These are phyloP conservation scores for Talaromyces nanjingensis DNA, from an alignment of 495 filamentous ascomycete genomes.

Conservation along the genomic window DNA sequence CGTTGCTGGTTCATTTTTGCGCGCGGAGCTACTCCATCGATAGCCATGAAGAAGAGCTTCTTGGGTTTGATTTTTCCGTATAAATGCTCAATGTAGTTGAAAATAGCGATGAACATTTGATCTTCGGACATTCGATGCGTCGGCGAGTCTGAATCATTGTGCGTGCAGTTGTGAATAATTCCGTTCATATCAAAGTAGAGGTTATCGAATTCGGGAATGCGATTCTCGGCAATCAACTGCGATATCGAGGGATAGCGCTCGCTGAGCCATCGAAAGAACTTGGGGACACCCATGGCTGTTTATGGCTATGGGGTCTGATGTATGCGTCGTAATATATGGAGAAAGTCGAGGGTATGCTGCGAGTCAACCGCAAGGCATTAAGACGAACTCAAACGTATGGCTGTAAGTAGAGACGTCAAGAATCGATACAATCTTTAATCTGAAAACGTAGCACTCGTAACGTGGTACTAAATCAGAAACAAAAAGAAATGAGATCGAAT, in stretches of 20 bases:
- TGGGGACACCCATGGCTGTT: constrained; percentile 77
- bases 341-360: neutral
- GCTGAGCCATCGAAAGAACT: constrained; percentile 93
- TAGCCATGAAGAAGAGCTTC: constrained; percentile 98
- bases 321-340: neutral
- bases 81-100: constrained; percentile 99
- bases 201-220: constrained; percentile 98
- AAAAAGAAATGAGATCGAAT: constrained; percentile 11
- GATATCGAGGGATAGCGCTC: constrained; percentile 99
- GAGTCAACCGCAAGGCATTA: neutral
- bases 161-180: constrained; percentile 99
- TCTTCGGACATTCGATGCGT: constrained; percentile 94
- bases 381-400: neutral
- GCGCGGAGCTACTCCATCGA: constrained; percentile 94
- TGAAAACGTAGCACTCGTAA: constrained; percentile 5
- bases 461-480: constrained; percentile 9
- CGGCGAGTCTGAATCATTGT: constrained; percentile 86
- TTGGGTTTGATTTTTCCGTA: constrained; percentile 98
- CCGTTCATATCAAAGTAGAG: constrained; percentile 99
- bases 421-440: neutral
- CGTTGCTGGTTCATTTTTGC: constrained; percentile 99
- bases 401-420: neutral
- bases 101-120: constrained; percentile 98
- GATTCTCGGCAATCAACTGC: constrained; percentile 96
- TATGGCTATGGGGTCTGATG: constrained; percentile 11